A percentile compares a stretch with the other conserved stretches of the same genome.
Evolutionary conservation across 2,329 filamentous ascomycete genomes (phyloP).

Genomic region (Raffaelea albimanens): DNA sequence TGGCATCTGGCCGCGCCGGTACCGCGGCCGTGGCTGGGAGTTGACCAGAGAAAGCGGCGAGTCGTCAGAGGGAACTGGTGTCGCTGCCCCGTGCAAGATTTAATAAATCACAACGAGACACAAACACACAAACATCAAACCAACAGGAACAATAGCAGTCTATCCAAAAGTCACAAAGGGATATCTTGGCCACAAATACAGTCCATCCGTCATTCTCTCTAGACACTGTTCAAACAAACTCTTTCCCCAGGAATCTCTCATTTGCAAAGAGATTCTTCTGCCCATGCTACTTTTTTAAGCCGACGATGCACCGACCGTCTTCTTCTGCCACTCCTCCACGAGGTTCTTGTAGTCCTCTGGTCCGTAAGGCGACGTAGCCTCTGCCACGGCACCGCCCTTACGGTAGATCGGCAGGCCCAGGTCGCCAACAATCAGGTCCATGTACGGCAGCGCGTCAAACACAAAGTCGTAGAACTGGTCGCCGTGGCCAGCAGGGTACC

Average conservation of each 20-base stretch:
- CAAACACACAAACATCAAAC: too few species aligned
- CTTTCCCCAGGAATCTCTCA: too few species aligned
- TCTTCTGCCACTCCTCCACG: slow-evolving; percentile 34
- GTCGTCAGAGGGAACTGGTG: slow-evolving; percentile 21
- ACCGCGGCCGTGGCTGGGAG: slow-evolving; percentile 25
- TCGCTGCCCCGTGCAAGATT: slow-evolving; percentile 7
- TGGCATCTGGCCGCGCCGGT: slow-evolving; percentile 23
- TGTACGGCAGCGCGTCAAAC: slow-evolving; percentile 66
- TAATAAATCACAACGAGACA: too few species aligned
- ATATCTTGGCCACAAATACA: too few species aligned
- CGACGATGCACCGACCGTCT: background rate
- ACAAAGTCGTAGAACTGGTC: slow-evolving; percentile 57
- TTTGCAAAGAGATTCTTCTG: too few species aligned
- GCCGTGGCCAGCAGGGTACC: slow-evolving; percentile 59
- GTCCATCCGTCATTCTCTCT: too few species aligned
- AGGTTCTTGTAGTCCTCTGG: slow-evolving; percentile 47
- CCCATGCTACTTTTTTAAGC: too few species aligned
- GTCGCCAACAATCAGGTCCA: slow-evolving; percentile 59
- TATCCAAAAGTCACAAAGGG: too few species aligned
- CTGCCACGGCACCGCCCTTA: slow-evolving; percentile 42
- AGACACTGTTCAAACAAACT: too few species aligned
- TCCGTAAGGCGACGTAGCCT: slow-evolving; percentile 48
- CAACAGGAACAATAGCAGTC: too few species aligned
- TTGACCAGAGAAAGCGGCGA: slow-evolving; percentile 22
- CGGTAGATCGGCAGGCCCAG: slow-evolving; percentile 48